Base-by-base conservation (phyloP, 176 grass and related monocot genomes). In the Zizania latifolia region DNA sequence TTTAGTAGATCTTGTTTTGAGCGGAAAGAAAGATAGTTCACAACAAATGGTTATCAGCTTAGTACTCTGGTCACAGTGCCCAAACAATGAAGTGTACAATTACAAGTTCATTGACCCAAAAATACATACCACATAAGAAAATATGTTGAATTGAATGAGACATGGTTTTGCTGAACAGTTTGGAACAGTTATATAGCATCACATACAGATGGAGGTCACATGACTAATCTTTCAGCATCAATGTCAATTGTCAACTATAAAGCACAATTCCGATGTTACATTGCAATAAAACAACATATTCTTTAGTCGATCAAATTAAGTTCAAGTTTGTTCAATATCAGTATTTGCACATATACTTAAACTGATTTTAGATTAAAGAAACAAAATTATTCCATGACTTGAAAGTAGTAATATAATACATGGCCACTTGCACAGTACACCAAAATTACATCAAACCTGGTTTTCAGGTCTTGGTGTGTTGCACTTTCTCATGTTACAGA, bases 401-500 rank as follows among this genome's bases (percentile, higher is more conserved):
- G 27, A 74, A 35, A 45, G 14, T 45, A 78, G 15, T 56, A 55
- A 58, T 40, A 40, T 37, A 44, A 38, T 32, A 71, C 19, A 43
- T 62, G 24, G 34, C 27, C 9, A 13, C 12, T 62, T 55, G n/a
- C 30, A 48, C 23, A 35, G 65, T 24, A 31, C 9, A 82, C n/a
- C n/a, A n/a, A n/a, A n/a, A n/a, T n/a, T n/a, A n/a, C n/a, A 22
- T 24, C 80, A 40, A 72, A 96, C 92, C 92, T 89, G 89, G 70
- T 65, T 96, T 79, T 82, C 92, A 76, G 92, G 92, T 62, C 86
- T 91, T 75, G 92, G 86, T 45, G 89, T 96, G 64, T 87, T 89
- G 69, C 92, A 96, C 48, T 92, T 96, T 68, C 92, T 89, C 92
- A 96, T 96, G 75, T 96, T 96, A 79, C 92, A 96, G 28, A 87